Evolutionary conservation across 139 green algal species (phyloP), one percentile per base, ranked within the genome.

Genomic region (Chlorella sp.): DNA sequence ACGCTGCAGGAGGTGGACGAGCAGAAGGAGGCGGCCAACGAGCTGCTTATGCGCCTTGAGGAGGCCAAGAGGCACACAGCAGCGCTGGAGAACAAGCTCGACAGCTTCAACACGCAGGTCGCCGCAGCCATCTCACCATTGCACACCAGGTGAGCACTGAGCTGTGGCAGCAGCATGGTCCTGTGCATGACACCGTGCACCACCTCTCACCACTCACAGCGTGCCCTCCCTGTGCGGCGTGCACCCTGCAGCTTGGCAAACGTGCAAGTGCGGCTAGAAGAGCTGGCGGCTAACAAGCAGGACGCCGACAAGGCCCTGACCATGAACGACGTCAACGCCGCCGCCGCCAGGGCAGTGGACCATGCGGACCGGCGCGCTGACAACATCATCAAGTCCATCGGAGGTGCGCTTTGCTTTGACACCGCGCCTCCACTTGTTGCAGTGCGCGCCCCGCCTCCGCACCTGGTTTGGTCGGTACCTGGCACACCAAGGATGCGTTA

Each of bases 101-200:
- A 84, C 62, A 70, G 36, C 36, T 84, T 84, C 71, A 84, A 80
- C 61, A 79, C 79, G 1, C 74, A 80, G 67, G 74, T 84, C 1
- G 79, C 74, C 0, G 79, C 79, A 62, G 79, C 79, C 26, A 76
- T 84, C 42, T 76, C 73, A 49, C 79, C 79, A 26, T 42, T 84
- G 36, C 79, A 84, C 66, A 79, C 75, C 70, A 75, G 63, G 73
- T 78, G 27, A 51, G 72, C n/a, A n/a, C n/a, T n/a, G n/a, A n/a
- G n/a, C n/a, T n/a, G n/a, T n/a, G n/a, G n/a, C n/a, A n/a, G n/a
- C n/a, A n/a, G n/a, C n/a, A n/a, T n/a, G n/a, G n/a, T n/a, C n/a
- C n/a, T n/a, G n/a, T n/a, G n/a, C n/a, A n/a, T n/a, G n/a, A n/a
- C n/a, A n/a, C n/a, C n/a, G n/a, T n/a, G n/a, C n/a, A n/a, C n/a